Evolutionary conservation across 768 basidiomycete genomes (phyloP).

Genomic region (Rhodosporidiobolus sp.): DNA sequence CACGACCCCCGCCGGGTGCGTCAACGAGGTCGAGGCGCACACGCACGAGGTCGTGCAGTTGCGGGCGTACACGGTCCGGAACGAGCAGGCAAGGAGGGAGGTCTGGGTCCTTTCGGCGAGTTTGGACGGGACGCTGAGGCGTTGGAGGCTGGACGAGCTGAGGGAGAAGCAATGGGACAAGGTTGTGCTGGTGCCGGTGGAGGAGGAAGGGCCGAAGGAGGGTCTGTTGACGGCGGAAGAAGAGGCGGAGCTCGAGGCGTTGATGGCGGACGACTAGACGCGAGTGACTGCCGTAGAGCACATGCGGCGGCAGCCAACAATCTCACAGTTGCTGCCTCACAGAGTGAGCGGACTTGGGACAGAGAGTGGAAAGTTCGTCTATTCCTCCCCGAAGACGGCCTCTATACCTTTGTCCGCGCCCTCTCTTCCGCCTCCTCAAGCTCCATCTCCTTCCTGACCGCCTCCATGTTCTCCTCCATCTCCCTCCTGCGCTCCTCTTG

Average conservation of each 20-base stretch:
- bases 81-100: constrained; percentile 59
- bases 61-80: constrained; percentile 59
- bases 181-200: constrained; percentile 41
- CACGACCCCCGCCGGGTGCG: constrained; percentile 46
- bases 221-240: constrained; percentile 75
- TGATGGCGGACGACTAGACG: constrained; percentile 55
- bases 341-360: too few species aligned
- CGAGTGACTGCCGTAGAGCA: too few species aligned
- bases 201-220: constrained; percentile 42
- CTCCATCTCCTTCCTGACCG: not conserved
- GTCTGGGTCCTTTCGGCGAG: constrained; percentile 80
- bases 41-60: constrained; percentile 83
- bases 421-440: not conserved
- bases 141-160: constrained; percentile 72
- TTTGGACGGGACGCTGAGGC: constrained; percentile 80
- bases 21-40: constrained; percentile 77
- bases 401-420: not conserved
- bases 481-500: constrained; percentile 1
- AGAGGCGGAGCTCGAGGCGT: constrained; percentile 78
- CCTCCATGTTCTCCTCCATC: not conserved
- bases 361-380: too few species aligned
- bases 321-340: too few species aligned
- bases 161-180: constrained; percentile 46
- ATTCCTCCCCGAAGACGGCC: too few species aligned
- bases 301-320: too few species aligned